Percentiles rank a stretch among this genome's conserved stretches.
Evolutionary conservation across 805 yeast species (phyloP).

Genomic region (Tetrapisispora fleetii): DNA sequence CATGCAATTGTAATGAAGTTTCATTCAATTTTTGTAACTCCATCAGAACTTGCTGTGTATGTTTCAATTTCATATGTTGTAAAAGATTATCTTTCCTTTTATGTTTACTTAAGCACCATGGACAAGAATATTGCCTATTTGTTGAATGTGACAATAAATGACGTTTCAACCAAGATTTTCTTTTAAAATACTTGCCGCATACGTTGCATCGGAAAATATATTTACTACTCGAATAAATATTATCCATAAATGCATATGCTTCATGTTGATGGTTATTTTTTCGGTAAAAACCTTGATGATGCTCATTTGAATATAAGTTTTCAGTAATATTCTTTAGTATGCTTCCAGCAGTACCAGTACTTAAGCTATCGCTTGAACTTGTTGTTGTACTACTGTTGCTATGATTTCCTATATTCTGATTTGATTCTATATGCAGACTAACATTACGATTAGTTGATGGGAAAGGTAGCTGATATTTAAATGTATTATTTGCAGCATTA

Average conservation of each 20-base stretch:
- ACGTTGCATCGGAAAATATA: slow-evolving; percentile 14
- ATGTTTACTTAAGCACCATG: slow-evolving; percentile 26
- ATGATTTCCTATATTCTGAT: neutral
- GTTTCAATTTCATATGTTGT: slow-evolving; percentile 27
- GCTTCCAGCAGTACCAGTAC: neutral
- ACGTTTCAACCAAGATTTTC: slow-evolving; percentile 27
- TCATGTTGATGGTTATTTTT: neutral
- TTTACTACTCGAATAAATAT: neutral
- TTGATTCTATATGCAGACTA: neutral
- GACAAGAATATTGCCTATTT: slow-evolving; percentile 21
- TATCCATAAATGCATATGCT: neutral
- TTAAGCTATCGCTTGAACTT: neutral
- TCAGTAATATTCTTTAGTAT: neutral
- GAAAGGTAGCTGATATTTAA: neutral
- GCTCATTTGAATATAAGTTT: neutral
- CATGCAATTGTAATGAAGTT: neutral
- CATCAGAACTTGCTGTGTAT: slow-evolving; percentile 3
- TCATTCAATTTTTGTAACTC: neutral
- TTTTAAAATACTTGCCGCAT: slow-evolving; percentile 24
- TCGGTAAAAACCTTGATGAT: neutral
- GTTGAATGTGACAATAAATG: slow-evolving; percentile 24
- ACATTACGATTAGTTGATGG: neutral
- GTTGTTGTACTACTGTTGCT: neutral
- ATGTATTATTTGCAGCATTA: neutral
- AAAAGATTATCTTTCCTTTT: slow-evolving; percentile 27